These are phyloP conservation scores for Ailanthus altissimus DNA, from an alignment of 345 rosid genomes.

Conservation along the genomic window DNA sequence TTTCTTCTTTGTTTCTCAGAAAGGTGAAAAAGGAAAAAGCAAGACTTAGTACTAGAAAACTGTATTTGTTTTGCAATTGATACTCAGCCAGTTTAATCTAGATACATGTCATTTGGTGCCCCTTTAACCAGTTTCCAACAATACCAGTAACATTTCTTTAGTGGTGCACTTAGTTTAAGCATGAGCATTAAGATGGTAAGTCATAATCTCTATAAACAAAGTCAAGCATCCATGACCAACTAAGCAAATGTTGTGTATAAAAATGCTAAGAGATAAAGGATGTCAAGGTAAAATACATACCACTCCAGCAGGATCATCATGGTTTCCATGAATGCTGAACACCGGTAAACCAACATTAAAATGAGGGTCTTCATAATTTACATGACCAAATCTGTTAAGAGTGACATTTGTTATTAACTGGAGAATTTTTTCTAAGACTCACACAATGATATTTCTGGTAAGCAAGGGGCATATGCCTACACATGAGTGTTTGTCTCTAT, in stretches of 20 bases:
- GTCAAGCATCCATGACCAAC: neutral
- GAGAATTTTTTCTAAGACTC: neutral
- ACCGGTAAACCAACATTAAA: conserved; percentile 97
- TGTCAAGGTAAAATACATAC: conserved; percentile 43
- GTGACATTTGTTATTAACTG: conserved; percentile 18
- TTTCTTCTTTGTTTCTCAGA: neutral
- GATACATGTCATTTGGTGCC: neutral
- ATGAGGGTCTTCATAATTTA: conserved; percentile 98
- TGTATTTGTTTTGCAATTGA: neutral
- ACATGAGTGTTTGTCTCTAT: neutral
- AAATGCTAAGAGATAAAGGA: conserved; percentile 16
- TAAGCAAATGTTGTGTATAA: neutral
- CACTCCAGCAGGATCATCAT: conserved; percentile 99
- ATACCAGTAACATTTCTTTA: neutral
- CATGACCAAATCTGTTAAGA: conserved; percentile 86
- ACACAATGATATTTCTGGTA: neutral
- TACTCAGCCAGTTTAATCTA: conserved; percentile 4
- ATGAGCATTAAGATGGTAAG: neutral
- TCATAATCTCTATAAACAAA: neutral
- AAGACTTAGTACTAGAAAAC: neutral
- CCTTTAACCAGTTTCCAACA: neutral
- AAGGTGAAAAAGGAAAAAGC: neutral
- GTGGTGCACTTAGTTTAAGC: neutral
- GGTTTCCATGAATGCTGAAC: conserved; percentile 98
- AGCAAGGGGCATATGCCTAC: neutral